These are phyloP conservation scores for Imleria badia DNA, from an alignment of 768 basidiomycete species.

Conservation along the genomic window DNA sequence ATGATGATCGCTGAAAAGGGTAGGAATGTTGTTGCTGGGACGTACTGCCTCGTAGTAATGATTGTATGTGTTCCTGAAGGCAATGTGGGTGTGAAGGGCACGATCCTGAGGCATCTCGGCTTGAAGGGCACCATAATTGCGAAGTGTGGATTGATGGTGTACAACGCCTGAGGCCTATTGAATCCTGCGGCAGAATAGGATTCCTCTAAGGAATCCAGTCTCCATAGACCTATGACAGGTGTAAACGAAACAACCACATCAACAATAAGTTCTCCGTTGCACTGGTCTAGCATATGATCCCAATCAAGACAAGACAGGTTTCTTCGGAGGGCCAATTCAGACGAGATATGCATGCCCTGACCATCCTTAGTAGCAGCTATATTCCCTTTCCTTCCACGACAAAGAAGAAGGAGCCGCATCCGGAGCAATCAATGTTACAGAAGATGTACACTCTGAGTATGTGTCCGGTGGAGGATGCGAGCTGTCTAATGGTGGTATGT, in stretches of 20 bases:
- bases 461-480: not conserved
- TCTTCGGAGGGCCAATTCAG: not conserved
- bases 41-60: slow-evolving; percentile 12
- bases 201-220: slow-evolving; percentile 2
- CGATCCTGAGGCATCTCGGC: slow-evolving; percentile 13
- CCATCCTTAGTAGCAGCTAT: slow-evolving; percentile 15
- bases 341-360: not conserved
- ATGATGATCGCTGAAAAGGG: too few species aligned
- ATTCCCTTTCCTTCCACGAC: slow-evolving; percentile 8
- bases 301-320: slow-evolving; percentile 8
- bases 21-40: slow-evolving; percentile 2
- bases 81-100: slow-evolving; percentile 2
- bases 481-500: not conserved
- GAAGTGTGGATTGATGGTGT: slow-evolving; percentile 10
- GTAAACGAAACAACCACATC: not conserved
- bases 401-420: slow-evolving; percentile 19
- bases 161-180: not conserved
- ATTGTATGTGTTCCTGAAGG: slow-evolving; percentile 18
- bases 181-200: slow-evolving; percentile 10
- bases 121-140: slow-evolving; percentile 14
- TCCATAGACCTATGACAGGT: slow-evolving; percentile 3
- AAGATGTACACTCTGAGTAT: not conserved
- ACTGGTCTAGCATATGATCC: not conserved
- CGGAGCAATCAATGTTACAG: too few species aligned
- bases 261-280: not conserved